These are phyloP conservation scores for Aciculosporium take DNA, from an alignment of 2,329 filamentous ascomycete species.

Conservation along the genomic window DNA sequence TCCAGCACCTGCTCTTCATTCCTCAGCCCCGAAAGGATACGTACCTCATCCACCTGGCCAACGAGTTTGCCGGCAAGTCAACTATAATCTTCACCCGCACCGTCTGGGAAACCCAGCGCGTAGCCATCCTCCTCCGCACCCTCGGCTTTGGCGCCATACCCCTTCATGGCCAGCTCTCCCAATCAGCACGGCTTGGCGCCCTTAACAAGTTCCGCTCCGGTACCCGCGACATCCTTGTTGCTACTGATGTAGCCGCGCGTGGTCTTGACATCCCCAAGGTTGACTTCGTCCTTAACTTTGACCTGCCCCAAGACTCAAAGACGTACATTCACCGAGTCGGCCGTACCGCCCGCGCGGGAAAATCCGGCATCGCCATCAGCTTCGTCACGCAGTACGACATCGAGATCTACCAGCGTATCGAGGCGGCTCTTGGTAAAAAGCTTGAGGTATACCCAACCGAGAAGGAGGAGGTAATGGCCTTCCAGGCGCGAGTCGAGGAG, in stretches of 20 bases:
- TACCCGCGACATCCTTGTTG: constrained; percentile 73
- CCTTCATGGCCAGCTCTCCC: constrained; percentile 80
- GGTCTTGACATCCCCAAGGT: constrained; percentile 90
- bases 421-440: constrained; percentile 67
- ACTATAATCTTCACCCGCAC: constrained; percentile 87
- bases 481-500: constrained; percentile 64
- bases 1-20: constrained; percentile 77
- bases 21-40: constrained; percentile 80
- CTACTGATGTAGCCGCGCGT: constrained; percentile 85
- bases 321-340: constrained; percentile 87
- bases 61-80: constrained; percentile 74
- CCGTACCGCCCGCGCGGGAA: constrained; percentile 75
- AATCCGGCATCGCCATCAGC: constrained; percentile 66
- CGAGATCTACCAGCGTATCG: constrained; percentile 67
- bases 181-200: constrained; percentile 73
- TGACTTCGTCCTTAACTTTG: constrained; percentile 74
- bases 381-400: constrained; percentile 81
- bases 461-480: constrained; percentile 76
- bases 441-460: constrained; percentile 52
- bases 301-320: constrained; percentile 71
- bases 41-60: constrained; percentile 73
- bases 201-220: constrained; percentile 79
- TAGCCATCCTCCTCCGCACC: constrained; percentile 68
- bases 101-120: constrained; percentile 75
- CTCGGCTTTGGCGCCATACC: constrained; percentile 87